A percentile compares a stretch with the other conserved stretches of the same genome.
Conservation (phyloP, 495 filamentous ascomycete species). For the Penicillium steckii region DNA sequence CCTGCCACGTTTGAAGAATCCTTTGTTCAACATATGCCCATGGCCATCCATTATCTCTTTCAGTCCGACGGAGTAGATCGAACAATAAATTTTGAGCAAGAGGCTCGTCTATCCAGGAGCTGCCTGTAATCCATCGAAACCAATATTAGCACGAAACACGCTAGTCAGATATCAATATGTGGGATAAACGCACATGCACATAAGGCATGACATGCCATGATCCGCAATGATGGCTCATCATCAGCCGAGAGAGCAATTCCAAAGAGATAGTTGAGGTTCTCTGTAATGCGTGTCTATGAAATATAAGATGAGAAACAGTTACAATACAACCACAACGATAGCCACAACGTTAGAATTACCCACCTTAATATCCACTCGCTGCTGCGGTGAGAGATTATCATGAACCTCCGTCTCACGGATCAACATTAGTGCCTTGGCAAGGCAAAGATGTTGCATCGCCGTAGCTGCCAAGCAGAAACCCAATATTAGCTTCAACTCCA, state of each 20-base stretch:
- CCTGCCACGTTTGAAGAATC: slow-evolving; percentile 21
- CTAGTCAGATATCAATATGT: not conserved
- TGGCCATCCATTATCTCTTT: slow-evolving; percentile 29
- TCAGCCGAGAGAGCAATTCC: slow-evolving; percentile 40
- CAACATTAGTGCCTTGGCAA: slow-evolving; percentile 37
- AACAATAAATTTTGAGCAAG: slow-evolving; percentile 22
- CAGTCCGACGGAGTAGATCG: slow-evolving; percentile 26
- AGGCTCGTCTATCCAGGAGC: slow-evolving; percentile 34
- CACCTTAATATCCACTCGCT: slow-evolving; percentile 25
- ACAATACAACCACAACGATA: not conserved
- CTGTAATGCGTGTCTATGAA: slow-evolving; percentile 27
- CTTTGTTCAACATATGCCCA: slow-evolving; percentile 28
- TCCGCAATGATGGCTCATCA: slow-evolving; percentile 36
- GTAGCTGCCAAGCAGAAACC: slow-evolving; percentile 25
- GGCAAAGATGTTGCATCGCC: slow-evolving; percentile 39
- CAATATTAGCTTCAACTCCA: not conserved
- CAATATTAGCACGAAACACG: not conserved
- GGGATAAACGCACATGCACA: slow-evolving; percentile 31
- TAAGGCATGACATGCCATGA: slow-evolving; percentile 42
- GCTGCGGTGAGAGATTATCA: slow-evolving; percentile 11
- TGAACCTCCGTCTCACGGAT: slow-evolving; percentile 24
- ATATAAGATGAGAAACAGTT: too few relatives aligned
- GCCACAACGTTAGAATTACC: not conserved
- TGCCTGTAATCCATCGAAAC: slow-evolving; percentile 16
- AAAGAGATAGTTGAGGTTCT: slow-evolving; percentile 36